Evolutionary conservation across 768 basidiomycete genomes (phyloP).

Genomic region (Suillus plorans): DNA sequence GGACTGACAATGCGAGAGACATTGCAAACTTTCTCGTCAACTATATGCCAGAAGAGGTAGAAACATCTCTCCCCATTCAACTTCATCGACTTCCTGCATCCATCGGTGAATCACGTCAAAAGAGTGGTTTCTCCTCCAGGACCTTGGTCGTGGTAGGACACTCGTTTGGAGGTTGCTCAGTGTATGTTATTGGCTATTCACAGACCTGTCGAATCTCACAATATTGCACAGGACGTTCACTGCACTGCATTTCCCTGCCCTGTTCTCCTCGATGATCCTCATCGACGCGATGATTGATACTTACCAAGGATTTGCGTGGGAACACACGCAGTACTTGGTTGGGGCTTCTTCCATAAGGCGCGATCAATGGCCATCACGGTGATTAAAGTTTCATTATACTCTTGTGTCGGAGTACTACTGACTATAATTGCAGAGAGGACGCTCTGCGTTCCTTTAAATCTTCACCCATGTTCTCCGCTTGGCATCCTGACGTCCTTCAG

Average conservation of each 20-base stretch:
- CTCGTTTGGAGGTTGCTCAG: constrained; percentile 79
- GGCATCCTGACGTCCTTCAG: constrained; percentile 64
- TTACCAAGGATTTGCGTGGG: not conserved
- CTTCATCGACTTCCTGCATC: constrained; percentile 46
- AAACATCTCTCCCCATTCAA: constrained; percentile 47
- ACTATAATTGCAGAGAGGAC: constrained; percentile 46
- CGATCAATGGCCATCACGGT: constrained; percentile 64
- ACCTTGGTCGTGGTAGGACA: constrained; percentile 74
- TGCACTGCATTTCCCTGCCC: constrained; percentile 56
- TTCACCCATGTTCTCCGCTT: constrained; percentile 65
- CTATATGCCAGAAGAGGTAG: constrained; percentile 54
- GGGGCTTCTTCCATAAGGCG: constrained; percentile 57
- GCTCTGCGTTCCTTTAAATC: constrained; percentile 48
- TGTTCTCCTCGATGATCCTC: constrained; percentile 73
- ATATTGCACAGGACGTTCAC: constrained; percentile 50
- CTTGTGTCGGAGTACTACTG: not conserved
- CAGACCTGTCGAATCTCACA: constrained; percentile 1
- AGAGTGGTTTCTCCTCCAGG: constrained; percentile 49
- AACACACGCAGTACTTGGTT: constrained; percentile 15
- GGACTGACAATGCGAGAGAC: constrained; percentile 77
- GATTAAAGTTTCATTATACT: constrained; percentile 1
- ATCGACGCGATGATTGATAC: constrained; percentile 71
- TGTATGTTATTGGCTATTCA: constrained; percentile 44
- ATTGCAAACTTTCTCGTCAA: constrained; percentile 70
- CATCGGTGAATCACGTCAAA: constrained; percentile 42